Evolutionary conservation across 1,284 basidiomycete genomes (phyloP).

Genomic region (Ustilago bromivora): DNA sequence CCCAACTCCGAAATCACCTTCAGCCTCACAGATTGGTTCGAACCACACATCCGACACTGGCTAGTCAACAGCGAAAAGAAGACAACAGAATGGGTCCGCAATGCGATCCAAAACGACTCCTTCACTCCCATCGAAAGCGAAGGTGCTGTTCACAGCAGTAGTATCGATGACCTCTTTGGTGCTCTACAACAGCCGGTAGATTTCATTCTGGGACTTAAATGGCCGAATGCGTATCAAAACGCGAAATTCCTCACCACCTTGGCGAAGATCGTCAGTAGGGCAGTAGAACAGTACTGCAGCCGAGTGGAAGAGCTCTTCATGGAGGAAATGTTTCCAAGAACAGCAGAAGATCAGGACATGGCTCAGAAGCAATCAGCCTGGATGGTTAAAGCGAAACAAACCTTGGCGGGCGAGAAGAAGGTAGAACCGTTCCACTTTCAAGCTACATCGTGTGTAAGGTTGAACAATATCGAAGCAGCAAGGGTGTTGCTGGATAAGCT

Average conservation of each 20-base stretch:
- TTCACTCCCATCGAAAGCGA: conserved; percentile 76
- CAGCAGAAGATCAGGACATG: conserved; percentile 71
- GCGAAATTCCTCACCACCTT: conserved; percentile 85
- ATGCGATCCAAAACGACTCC: conserved; percentile 59
- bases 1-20: conserved; percentile 72
- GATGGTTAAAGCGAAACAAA: conserved; percentile 90
- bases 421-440: conserved; percentile 94
- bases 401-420: conserved; percentile 85
- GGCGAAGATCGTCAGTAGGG: conserved; percentile 86
- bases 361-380: conserved; percentile 80
- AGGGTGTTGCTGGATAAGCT: conserved; percentile 90
- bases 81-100: conserved; percentile 87
- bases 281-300: conserved; percentile 90
- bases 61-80: conserved; percentile 87
- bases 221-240: conserved; percentile 89
- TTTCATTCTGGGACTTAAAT: conserved; percentile 88
- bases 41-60: conserved; percentile 90
- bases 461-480: conserved; percentile 96
- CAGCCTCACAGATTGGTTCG: conserved; percentile 76
- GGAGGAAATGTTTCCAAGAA: conserved; percentile 89
- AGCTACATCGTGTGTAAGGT: conserved; percentile 87
- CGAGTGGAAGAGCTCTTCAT: conserved; percentile 90
- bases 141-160: conserved; percentile 87
- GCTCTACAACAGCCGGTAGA: conserved; percentile 90
- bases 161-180: conserved; percentile 94